Conservation (phyloP, 2,329 filamentous ascomycete genomes). For the Lachnellula occidentalis region DNA sequence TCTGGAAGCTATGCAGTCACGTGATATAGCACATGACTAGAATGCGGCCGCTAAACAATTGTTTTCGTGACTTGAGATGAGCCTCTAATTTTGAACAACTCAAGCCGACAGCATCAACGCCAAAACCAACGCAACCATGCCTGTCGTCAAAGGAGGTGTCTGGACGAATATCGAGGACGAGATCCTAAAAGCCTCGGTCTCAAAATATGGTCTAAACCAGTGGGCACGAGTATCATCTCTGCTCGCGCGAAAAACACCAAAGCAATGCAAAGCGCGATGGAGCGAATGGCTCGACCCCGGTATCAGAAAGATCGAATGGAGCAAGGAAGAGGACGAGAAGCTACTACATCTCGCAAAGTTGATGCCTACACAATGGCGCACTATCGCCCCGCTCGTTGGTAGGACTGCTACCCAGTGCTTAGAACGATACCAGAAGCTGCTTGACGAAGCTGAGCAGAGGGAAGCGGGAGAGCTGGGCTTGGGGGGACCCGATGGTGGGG, state of each 20-base stretch:
- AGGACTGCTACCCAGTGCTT: constrained; percentile 95
- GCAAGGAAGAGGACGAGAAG: constrained; percentile 97
- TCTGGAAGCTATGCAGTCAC: no score
- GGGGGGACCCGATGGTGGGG: constrained; percentile 78
- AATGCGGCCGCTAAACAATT: not conserved
- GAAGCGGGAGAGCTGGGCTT: constrained; percentile 78
- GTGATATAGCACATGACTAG: not conserved
- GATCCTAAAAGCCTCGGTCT: constrained; percentile 83
- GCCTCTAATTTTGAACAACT: not conserved
- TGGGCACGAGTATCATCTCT: constrained; percentile 98
- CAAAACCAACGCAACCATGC: constrained; percentile 44
- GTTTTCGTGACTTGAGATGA: not conserved
- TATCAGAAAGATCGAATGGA: constrained; percentile 99
- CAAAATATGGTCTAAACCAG: constrained; percentile 92
- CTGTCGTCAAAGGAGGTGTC: constrained; percentile 68
- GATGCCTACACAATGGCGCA: constrained; percentile 99
- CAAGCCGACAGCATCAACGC: not conserved
- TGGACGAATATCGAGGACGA: constrained; percentile 85
- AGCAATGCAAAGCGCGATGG: constrained; percentile 99
- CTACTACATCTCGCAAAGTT: constrained; percentile 93
- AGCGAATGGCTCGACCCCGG: constrained; percentile 96
- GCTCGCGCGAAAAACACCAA: constrained; percentile 92
- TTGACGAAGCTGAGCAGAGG: constrained; percentile 90
- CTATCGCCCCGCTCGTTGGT: constrained; percentile 93
- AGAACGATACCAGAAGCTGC: constrained; percentile 91